phyloP scores from a whole-genome alignment of 2,329 filamentous ascomycete genomes.

The Paecilomyces sp. region DNA sequence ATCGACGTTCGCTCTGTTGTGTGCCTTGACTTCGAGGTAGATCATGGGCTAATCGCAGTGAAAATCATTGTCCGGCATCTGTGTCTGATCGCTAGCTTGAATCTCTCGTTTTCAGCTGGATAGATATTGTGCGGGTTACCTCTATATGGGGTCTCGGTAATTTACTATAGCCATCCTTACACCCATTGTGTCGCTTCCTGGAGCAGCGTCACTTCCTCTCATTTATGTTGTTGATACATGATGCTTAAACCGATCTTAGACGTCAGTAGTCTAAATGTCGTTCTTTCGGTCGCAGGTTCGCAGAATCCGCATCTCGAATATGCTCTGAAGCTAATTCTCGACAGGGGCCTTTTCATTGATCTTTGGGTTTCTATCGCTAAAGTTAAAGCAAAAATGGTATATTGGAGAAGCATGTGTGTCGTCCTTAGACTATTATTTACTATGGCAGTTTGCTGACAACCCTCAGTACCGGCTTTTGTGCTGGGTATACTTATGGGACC shows the following conservation, averaged over 20 bases:
- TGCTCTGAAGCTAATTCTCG: background rate
- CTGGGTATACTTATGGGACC: constrained; percentile 51
- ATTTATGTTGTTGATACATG: constrained; percentile 3
- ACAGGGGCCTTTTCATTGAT: constrained; percentile 25
- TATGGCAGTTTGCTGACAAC: constrained; percentile 2
- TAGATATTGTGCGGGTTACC: background rate
- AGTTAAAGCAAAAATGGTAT: constrained; percentile 33
- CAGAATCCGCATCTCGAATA: background rate
- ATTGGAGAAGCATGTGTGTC: constrained; percentile 32
- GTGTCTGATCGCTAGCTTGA: background rate
- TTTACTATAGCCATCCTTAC: background rate
- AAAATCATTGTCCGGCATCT: background rate
- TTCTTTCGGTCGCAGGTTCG: constrained; percentile 25
- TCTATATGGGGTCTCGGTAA: background rate
- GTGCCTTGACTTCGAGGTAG: background rate
- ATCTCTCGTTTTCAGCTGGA: background rate
- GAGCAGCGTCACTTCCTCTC: background rate
- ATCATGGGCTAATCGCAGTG: background rate
- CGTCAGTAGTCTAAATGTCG: constrained; percentile 26
- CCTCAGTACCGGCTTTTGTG: constrained; percentile 47
- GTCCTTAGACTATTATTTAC: background rate
- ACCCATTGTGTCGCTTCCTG: background rate
- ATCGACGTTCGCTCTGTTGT: background rate
- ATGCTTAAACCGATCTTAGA: constrained; percentile 31
- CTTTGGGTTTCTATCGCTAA: constrained; percentile 27